A percentile compares a stretch with the other conserved stretches of the same genome.
Evolutionary conservation across 2,329 filamentous ascomycete genomes (phyloP).

Genomic region (Talaromyces sp.): DNA sequence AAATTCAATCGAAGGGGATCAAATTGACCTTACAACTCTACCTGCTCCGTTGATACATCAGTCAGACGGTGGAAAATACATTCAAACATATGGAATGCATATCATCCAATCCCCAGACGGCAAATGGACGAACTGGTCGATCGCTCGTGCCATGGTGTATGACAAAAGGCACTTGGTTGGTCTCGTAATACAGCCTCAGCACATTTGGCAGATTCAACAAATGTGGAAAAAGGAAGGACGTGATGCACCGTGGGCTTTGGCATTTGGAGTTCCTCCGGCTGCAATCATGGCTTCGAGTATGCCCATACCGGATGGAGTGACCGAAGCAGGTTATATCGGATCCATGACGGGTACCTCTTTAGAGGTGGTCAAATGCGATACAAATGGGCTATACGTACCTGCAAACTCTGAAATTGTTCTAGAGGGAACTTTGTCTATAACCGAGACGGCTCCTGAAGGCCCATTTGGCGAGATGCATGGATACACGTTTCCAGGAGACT

Average conservation of each 20-base stretch:
- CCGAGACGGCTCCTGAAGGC: constrained; percentile 41
- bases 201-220: constrained; percentile 43
- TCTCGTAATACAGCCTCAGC: constrained; percentile 42
- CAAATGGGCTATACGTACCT: constrained; percentile 45
- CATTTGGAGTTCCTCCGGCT: constrained; percentile 40
- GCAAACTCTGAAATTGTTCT: constrained; percentile 49
- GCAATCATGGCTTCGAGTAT: constrained; percentile 46
- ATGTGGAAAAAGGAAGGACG: constrained; percentile 43
- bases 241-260: constrained; percentile 42
- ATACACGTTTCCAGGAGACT: constrained; percentile 41
- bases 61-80: constrained; percentile 45
- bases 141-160: constrained; percentile 17
- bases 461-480: constrained; percentile 48
- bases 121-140: constrained; percentile 41
- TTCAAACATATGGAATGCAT: constrained; percentile 49
- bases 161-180: constrained; percentile 17
- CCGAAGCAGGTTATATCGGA: constrained; percentile 46
- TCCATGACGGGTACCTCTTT: constrained; percentile 41
- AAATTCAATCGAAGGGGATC: constrained; percentile 28
- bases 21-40: constrained; percentile 40
- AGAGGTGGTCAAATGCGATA: constrained; percentile 50
- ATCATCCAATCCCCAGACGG: constrained; percentile 42
- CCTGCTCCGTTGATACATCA: constrained; percentile 41
- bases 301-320: constrained; percentile 46
- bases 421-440: constrained; percentile 44